phyloP scores from a whole-genome alignment of 2,329 filamentous ascomycete genomes.

The Exserohilum rostratum region DNA sequence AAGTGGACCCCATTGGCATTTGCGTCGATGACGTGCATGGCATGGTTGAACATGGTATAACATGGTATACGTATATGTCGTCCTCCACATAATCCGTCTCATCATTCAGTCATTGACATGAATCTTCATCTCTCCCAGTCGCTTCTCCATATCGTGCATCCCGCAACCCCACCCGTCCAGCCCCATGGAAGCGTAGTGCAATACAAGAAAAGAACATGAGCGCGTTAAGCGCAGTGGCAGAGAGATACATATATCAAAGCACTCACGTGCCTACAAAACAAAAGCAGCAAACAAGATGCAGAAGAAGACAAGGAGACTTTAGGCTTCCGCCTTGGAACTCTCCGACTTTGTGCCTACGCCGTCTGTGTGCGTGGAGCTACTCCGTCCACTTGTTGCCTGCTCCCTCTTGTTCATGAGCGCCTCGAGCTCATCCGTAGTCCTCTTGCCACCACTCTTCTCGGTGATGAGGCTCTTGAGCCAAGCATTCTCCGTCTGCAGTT shows the following conservation, averaged over 20 bases:
- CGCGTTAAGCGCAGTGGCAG: not conserved
- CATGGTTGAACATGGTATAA: constrained; percentile 10
- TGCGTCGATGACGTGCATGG: not conserved
- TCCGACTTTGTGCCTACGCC: constrained; percentile 45
- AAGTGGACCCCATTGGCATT: not conserved
- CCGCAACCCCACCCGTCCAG: not conserved
- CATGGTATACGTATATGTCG: not conserved
- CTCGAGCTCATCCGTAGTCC: constrained; percentile 38
- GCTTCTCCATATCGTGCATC: not conserved
- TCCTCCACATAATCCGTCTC: not conserved
- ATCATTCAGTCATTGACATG: constrained; percentile 5
- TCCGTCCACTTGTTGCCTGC: constrained; percentile 41
- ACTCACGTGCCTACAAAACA: not conserved
- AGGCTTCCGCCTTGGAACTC: constrained; percentile 39
- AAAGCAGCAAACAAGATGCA: not conserved
- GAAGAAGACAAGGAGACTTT: constrained; percentile 24
- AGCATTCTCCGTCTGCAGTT: constrained; percentile 60
- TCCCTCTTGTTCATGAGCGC: constrained; percentile 45
- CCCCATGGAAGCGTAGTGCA: not conserved
- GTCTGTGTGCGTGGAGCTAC: constrained; percentile 45
- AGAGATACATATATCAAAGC: not conserved
- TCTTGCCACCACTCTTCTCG: constrained; percentile 54
- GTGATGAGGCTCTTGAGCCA: constrained; percentile 60
- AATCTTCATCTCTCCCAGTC: not conserved
- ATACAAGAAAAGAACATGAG: not conserved